phyloP scores from a whole-genome alignment of 2,329 filamentous ascomycete genomes.

The Dothidotthia symphoricarpi region DNA sequence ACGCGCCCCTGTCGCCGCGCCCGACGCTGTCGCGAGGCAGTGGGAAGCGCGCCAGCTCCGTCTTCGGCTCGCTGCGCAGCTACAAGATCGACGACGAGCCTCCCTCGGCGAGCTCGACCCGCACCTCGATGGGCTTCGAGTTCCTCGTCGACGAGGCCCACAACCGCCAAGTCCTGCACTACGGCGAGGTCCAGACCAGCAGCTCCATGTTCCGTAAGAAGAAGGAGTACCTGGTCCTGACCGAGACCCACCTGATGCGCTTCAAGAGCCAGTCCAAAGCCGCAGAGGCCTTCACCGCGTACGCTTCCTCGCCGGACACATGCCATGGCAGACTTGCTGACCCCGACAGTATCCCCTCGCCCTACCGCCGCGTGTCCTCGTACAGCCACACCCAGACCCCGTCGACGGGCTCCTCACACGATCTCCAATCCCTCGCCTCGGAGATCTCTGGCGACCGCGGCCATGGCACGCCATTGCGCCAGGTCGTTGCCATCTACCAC shows the following conservation, averaged over 20 bases:
- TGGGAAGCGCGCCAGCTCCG: conserved; percentile 44
- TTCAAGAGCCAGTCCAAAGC: conserved; percentile 69
- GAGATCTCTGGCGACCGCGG: conserved; percentile 55
- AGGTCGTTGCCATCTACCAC: conserved; percentile 66
- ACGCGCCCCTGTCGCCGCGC: conserved; percentile 1
- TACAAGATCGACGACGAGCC: conserved; percentile 54
- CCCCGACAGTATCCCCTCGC: conserved; percentile 27
- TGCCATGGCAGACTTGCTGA: conserved; percentile 12
- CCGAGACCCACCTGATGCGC: conserved; percentile 64
- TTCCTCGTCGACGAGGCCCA: conserved; percentile 43
- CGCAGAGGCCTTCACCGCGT: conserved; percentile 58
- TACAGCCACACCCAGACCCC: conserved; percentile 57
- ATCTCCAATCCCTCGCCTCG: conserved; percentile 55
- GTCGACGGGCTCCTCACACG: conserved; percentile 61
- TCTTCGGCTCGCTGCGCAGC: conserved; percentile 59
- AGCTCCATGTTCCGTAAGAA: conserved; percentile 70
- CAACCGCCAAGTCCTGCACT: conserved; percentile 55
- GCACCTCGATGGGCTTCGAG: conserved; percentile 41
- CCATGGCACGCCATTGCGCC: conserved; percentile 60
- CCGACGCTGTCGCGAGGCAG: conserved; percentile 22
- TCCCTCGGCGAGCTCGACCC: conserved; percentile 51
- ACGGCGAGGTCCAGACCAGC: conserved; percentile 69
- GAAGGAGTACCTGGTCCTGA: conserved; percentile 70
- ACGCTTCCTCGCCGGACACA: conserved; percentile 7
- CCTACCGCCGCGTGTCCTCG: conserved; percentile 44